Percentiles rank a stretch among this genome's conserved stretches.
Conservation (phyloP, 345 rosid species). For the Gossypium arboreum region DNA sequence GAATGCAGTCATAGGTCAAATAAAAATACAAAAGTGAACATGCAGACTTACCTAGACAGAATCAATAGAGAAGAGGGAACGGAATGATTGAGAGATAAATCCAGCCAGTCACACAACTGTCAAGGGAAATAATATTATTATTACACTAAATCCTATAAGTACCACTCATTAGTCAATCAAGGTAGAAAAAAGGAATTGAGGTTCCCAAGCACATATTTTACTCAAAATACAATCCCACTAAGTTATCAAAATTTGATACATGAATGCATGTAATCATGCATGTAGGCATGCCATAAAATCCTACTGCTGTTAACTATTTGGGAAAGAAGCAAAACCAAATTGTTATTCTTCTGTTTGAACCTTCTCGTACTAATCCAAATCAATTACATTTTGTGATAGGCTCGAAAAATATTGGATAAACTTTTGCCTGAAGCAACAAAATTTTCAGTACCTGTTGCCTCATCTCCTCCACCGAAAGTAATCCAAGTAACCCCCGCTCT, state of each 20-base stretch:
- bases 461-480: conserved; percentile 93
- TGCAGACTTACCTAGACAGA: conserved; percentile 64
- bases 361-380: neutral
- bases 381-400: neutral
- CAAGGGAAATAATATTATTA: conserved; percentile 20
- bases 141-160: neutral
- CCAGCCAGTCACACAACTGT: conserved; percentile 93
- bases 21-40: conserved; percentile 15
- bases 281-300: neutral
- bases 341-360: neutral
- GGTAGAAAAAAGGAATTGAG: neutral
- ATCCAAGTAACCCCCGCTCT: conserved; percentile 86
- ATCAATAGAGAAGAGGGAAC: conserved; percentile 93
- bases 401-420: neutral
- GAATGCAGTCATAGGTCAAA: conserved; percentile 10
- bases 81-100: conserved; percentile 84
- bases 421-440: neutral
- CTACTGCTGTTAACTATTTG: neutral
- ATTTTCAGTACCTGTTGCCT: conserved; percentile 59
- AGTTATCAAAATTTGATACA: neutral
- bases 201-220: neutral
- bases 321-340: neutral
- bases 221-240: neutral
- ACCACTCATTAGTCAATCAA: neutral
- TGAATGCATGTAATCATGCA: neutral